These are phyloP conservation scores for Alternaria consortialis DNA, from an alignment of 2,329 filamentous ascomycete genomes.

Conservation along the genomic window DNA sequence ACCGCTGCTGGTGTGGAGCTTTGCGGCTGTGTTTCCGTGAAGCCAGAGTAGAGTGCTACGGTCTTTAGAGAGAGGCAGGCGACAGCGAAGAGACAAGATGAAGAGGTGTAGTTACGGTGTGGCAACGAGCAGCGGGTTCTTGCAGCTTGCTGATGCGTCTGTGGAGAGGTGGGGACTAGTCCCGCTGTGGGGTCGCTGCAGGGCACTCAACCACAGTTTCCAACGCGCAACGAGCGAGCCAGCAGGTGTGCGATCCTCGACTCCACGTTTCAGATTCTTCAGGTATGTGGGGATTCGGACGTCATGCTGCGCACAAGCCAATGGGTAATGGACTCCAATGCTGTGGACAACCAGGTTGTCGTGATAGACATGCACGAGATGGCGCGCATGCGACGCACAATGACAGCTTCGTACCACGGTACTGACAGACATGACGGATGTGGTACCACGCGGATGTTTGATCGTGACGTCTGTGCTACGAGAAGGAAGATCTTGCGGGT, in stretches of 20 bases:
- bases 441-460: conserved; percentile 20
- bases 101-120: conserved; percentile 8
- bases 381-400: conserved; percentile 11
- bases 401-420: conserved; percentile 22
- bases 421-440: conserved; percentile 15
- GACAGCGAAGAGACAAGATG: not conserved
- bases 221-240: conserved; percentile 1
- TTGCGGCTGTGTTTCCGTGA: not conserved
- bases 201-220: conserved; percentile 1
- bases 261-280: conserved; percentile 1
- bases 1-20: not conserved
- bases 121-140: conserved; percentile 11
- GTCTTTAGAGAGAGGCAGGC: not conserved
- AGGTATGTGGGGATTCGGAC: not conserved
- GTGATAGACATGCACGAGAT: not conserved
- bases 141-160: conserved; percentile 9
- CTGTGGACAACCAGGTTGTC: not conserved
- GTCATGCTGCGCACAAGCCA: not conserved
- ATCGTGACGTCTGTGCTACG: conserved; percentile 7
- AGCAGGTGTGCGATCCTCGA: not conserved
- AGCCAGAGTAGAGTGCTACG: not conserved
- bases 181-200: conserved; percentile 1
- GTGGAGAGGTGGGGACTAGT: not conserved
- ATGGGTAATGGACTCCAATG: not conserved
- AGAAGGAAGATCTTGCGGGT: not conserved